These are phyloP conservation scores for Murraya paniculata DNA, from an alignment of 345 rosid species.

Conservation along the genomic window DNA sequence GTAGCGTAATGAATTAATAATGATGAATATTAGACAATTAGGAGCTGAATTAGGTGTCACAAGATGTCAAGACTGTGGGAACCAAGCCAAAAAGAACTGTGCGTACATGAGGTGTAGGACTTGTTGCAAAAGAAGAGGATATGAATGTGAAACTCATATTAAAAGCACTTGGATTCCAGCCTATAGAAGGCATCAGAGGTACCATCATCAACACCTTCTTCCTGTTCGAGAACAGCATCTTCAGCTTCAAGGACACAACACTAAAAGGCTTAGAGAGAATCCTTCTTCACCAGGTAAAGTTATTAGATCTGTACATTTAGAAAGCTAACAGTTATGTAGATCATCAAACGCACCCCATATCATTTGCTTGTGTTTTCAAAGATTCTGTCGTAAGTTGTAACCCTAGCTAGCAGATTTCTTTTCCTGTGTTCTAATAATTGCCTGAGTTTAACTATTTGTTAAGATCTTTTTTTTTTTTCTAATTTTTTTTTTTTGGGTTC, in stretches of 20 bases:
- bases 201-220: slow-evolving; percentile 5
- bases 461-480: background rate
- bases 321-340: background rate
- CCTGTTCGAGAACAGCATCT: slow-evolving; percentile 22
- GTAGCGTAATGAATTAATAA: background rate
- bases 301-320: slow-evolving; percentile 10
- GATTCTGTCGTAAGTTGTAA: background rate
- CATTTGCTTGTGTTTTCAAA: slow-evolving; percentile 24
- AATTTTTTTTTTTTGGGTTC: background rate
- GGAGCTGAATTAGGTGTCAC: slow-evolving; percentile 13
- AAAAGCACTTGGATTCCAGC: slow-evolving; percentile 37
- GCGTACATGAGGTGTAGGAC: slow-evolving; percentile 32
- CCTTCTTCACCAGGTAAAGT: slow-evolving; percentile 11
- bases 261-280: slow-evolving; percentile 42
- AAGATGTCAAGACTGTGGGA: slow-evolving; percentile 37
- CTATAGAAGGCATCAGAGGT: slow-evolving; percentile 15
- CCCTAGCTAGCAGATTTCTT: background rate
- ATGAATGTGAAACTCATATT: slow-evolving; percentile 32
- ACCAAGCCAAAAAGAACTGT: slow-evolving; percentile 37
- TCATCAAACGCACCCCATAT: background rate
- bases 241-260: slow-evolving; percentile 26
- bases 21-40: slow-evolving; percentile 13
- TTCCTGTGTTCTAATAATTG: background rate
- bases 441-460: background rate
- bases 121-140: slow-evolving; percentile 29